Base-by-base conservation (phyloP, 306 rosid genomes). In the Herpetospermum pedunculosum region DNA sequence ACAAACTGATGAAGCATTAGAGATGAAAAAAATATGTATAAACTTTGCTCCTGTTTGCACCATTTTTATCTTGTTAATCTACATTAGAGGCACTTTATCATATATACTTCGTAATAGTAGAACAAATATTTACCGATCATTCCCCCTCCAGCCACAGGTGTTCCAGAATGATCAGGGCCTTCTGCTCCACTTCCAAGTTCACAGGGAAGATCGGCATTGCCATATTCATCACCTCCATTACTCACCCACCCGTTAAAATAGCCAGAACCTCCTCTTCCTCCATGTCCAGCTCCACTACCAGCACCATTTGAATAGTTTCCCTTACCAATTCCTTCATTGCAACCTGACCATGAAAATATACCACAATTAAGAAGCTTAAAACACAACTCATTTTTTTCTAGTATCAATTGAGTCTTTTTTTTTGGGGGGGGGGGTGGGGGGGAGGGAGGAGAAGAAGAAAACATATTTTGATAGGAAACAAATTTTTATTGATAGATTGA, bases 271-370 rank as follows among this genome's bases (percentile, higher is more conserved):
- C 98, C 98, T 86, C 85, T 84, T 82, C 98, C 98, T 72, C 98
- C 98, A 85, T 94, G 96, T 63, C 98, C 98, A 78, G 97, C 98
- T 70, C 98, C 98, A 75, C 98, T 95, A 49, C 97, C 97, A 85
- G 98, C 92, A 81, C 98, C 98, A 83, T 91, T 89, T 77, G 92
- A 84, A 85, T 86, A 94, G 85, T 88, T 94, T 58, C 97, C 98
- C 81, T 88, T 94, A 62, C 98, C 98, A 80, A 94, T 83, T 75
- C 98, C 98, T 74, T 81, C 88, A 77, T 85, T 85, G 86, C 98
- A 94, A 80, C 98, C 98, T 94, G 88, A 75, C 76, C 87, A 83
- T 76, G 62, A 77, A 70, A 78, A 68, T 72, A 30, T 50, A 54
- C 54, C 29, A 43, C 80, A 70, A 79, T 64, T 88, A 71, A 81